These are phyloP conservation scores for Diaporthe citri DNA, from an alignment of 2,329 filamentous ascomycete genomes.

Conservation along the genomic window DNA sequence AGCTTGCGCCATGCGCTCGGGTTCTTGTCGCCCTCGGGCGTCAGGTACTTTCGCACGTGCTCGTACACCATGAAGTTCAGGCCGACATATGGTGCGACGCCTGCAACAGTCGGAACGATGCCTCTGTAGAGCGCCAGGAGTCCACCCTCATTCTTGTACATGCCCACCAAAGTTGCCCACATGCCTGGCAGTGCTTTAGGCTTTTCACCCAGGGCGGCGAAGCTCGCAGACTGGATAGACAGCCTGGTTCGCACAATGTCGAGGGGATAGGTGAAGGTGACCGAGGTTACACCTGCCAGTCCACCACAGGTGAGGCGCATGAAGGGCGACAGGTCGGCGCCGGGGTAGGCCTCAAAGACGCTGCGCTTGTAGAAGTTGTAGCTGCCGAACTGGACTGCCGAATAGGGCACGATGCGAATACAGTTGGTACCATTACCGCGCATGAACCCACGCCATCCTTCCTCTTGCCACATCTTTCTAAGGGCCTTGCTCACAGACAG, in stretches of 20 bases:
- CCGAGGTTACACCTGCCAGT: conserved; percentile 92
- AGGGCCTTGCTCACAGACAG: conserved; percentile 90
- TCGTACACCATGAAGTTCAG: conserved; percentile 99
- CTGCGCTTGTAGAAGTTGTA: conserved; percentile 96
- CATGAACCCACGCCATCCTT: conserved; percentile 98
- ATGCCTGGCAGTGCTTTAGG: conserved; percentile 86
- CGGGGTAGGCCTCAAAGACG: conserved; percentile 83
- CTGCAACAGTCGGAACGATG: conserved; percentile 92
- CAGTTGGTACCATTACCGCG: conserved; percentile 98
- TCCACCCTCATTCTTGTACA: conserved; percentile 95
- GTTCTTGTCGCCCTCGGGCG: conserved; percentile 87
- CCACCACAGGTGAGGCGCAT: conserved; percentile 90
- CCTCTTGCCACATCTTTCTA: conserved; percentile 95
- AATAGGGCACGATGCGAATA: conserved; percentile 97
- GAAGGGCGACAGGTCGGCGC: conserved; percentile 78
- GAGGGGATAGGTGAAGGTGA: conserved; percentile 93
- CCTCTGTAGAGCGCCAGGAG: conserved; percentile 89
- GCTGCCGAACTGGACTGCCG: conserved; percentile 96
- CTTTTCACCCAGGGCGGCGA: conserved; percentile 77
- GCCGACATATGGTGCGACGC: conserved; percentile 96
- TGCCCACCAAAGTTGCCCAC: conserved; percentile 84
- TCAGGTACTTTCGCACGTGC: conserved; percentile 84
- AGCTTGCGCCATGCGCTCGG: conserved; percentile 85
- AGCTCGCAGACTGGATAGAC: conserved; percentile 98
- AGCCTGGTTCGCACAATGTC: conserved; percentile 97